Evolutionary conservation across 352 stramenopile genomes (phyloP).

Genomic region (Phytopythium helicoides): DNA sequence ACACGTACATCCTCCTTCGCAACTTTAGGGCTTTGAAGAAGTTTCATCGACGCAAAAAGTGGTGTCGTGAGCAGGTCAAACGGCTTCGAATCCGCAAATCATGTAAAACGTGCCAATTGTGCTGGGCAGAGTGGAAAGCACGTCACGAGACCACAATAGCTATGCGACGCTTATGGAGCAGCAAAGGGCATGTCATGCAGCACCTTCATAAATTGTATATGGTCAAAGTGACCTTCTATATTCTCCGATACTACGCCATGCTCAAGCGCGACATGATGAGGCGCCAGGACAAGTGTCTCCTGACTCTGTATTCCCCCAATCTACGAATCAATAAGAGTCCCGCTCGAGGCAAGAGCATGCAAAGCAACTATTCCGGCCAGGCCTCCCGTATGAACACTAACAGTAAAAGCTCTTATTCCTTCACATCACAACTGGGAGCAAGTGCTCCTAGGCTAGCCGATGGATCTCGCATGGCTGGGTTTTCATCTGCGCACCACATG

Average conservation of each 20-base stretch:
- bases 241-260: constrained; percentile 62
- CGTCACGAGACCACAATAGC: constrained; percentile 12
- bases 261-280: constrained; percentile 46
- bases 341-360: not conserved
- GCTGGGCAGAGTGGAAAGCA: constrained; percentile 35
- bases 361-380: not conserved
- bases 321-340: constrained; percentile 1
- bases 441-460: not conserved
- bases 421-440: not conserved
- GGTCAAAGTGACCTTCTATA: constrained; percentile 46
- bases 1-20: constrained; percentile 54
- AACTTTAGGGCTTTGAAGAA: constrained; percentile 50
- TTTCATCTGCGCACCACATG: not conserved
- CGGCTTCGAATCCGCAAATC: constrained; percentile 24
- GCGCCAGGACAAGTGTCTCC: constrained; percentile 34
- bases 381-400: not conserved
- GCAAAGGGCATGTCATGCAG: constrained; percentile 51
- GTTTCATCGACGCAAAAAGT: constrained; percentile 25
- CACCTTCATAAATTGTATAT: constrained; percentile 59
- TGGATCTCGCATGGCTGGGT: not conserved
- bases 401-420: constrained; percentile 1
- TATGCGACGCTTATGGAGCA: constrained; percentile 41
- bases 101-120: constrained; percentile 12
- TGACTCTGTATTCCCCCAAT: constrained; percentile 16
- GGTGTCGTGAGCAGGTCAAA: constrained; percentile 25